phyloP scores from a whole-genome alignment of 306 rosid species.

The Trifolium fragiferum region DNA sequence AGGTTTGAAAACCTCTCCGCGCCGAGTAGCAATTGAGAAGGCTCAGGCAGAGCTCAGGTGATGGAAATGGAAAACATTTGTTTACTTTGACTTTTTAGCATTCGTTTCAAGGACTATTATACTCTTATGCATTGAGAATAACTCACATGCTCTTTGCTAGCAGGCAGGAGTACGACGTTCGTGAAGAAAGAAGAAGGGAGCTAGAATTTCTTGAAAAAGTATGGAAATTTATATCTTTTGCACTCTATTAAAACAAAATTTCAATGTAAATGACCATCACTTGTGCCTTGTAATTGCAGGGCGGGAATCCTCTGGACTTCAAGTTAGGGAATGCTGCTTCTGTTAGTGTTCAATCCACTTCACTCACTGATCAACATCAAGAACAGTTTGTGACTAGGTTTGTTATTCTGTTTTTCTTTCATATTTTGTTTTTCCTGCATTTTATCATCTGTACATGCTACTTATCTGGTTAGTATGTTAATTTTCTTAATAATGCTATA shows the following conservation, averaged over 20 bases:
- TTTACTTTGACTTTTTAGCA: constrained; percentile 33
- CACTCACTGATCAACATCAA: constrained; percentile 88
- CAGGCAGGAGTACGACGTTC: constrained; percentile 93
- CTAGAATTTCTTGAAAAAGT: constrained; percentile 98
- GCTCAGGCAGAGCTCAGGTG: constrained; percentile 98
- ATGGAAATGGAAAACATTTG: constrained; percentile 35
- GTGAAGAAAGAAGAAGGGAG: constrained; percentile 94
- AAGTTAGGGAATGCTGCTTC: constrained; percentile 86
- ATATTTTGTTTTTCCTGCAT: constrained; percentile 6
- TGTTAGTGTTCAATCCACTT: constrained; percentile 95
- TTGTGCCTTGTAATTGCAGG: constrained; percentile 61
- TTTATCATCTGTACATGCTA: constrained; percentile 19
- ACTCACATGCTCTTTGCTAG: constrained; percentile 50
- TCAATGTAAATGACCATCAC: constrained; percentile 37
- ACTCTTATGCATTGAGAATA: constrained; percentile 32
- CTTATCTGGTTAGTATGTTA: constrained; percentile 31
- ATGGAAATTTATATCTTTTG: constrained; percentile 49
- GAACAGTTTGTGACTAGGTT: constrained; percentile 96
- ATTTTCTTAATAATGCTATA: constrained; percentile 5
- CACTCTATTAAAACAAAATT: constrained; percentile 13
- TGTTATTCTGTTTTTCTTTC: not conserved
- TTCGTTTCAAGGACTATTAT: constrained; percentile 29
- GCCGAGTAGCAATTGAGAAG: constrained; percentile 88
- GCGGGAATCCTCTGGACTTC: constrained; percentile 97
- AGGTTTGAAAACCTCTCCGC: constrained; percentile 96